Base-by-base conservation (phyloP, 352 stramenopile genomes). In the Phytophthora pisi region DNA sequence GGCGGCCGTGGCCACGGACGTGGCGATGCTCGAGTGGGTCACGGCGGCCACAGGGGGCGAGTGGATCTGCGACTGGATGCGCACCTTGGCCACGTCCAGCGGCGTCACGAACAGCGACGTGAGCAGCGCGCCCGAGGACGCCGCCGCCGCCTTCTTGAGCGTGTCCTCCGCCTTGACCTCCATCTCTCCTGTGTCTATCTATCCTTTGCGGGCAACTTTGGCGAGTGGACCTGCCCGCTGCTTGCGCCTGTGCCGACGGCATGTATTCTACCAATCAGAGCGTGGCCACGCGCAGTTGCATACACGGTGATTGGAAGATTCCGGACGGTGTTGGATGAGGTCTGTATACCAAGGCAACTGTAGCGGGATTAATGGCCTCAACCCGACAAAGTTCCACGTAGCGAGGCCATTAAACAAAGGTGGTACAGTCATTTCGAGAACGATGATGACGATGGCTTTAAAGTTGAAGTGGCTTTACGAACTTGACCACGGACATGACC, bases 21-120 rank as follows among this genome's bases (percentile, higher is more conserved):
- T 64, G 26, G 31, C 42, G 40, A 63, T 34, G 31, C 51, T 62
- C 16, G 66, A 56, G 55, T 72, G 68, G 9, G 61, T 68, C 28
- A 68, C 52, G 11, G 34, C 60, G 11, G 34, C 60, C 23, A 68
- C 30, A 6, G 51, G 13, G 38, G 46, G 7, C n/a, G 47, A 64
- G 23, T 75, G 74, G 40, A 91, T 74, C 70, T 95, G 86, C 24
- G 86, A 79, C 68, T 95, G 87, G 42, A 95, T 79, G 36, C 87
- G 87, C 49, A 93, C 84, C 58, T 95, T 95, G 49, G 80, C 87
- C 31, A 95, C 87, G 60, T 95, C 87, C 43, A 95, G 56, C n/a
- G 87, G 87, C 38, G 83, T 95, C 34, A 92, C 83, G 60, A 95
- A 93, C n/a, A 95, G 70, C 61, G 86, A 95, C 66, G 86, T 92